Percentiles rank a stretch among this genome's conserved stretches.
phyloP scores from a whole-genome alignment of 2,329 filamentous ascomycete genomes.

The Sporothrix brunneoviolacea region DNA sequence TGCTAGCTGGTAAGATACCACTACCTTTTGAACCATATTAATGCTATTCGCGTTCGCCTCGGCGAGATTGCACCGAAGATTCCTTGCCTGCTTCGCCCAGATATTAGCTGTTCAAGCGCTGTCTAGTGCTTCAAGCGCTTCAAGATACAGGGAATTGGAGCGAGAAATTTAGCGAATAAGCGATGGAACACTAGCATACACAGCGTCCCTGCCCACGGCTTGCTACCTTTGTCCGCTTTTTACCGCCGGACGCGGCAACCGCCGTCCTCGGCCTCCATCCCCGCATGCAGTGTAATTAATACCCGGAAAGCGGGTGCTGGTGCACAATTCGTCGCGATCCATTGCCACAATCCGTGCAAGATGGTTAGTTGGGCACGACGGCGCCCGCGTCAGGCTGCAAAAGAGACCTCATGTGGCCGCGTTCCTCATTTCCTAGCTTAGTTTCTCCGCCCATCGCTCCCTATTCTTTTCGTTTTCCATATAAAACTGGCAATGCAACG shows the following conservation, averaged over 20 bases:
- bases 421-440: neutral
- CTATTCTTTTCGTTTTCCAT: no score
- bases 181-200: neutral
- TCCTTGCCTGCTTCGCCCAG: no score
- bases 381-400: conserved; percentile 1
- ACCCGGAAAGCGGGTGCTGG: neutral
- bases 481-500: no score
- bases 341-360: neutral
- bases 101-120: no score
- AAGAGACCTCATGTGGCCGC: conserved; percentile 1
- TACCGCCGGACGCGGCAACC: neutral
- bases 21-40: no score
- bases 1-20: no score
- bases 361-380: neutral
- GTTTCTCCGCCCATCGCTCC: neutral
- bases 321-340: conserved; percentile 1
- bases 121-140: no score
- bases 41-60: no score
- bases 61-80: no score
- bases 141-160: conserved; percentile 10
- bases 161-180: conserved; percentile 12
- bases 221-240: neutral
- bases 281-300: neutral
- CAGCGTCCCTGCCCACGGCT: no score
- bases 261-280: conserved; percentile 1